Percentiles rank a stretch among this genome's conserved stretches.
Conservation (phyloP, 2,329 filamentous ascomycete species). For the Niveomyces coronatus region DNA sequence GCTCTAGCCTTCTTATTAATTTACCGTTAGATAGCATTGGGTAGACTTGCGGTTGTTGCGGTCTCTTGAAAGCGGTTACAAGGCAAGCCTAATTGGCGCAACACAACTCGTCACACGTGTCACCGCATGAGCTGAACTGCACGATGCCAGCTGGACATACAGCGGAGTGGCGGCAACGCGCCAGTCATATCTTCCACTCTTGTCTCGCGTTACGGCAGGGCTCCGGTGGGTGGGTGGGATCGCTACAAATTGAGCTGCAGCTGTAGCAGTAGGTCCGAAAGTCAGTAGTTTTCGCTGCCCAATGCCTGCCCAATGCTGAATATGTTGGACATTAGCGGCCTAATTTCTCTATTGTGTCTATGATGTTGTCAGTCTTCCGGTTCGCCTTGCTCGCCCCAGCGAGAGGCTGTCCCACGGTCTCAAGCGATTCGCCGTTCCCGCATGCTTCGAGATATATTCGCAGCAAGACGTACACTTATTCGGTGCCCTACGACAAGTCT, state of each 20-base stretch:
- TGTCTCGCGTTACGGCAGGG: background rate
- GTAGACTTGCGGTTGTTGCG: background rate
- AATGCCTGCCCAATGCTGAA: background rate
- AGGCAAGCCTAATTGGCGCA: background rate
- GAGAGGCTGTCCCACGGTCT: background rate
- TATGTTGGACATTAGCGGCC: background rate
- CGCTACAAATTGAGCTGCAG: background rate
- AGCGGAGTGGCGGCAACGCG: background rate
- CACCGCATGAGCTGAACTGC: background rate
- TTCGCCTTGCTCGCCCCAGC: background rate
- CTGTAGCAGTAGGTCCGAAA: background rate
- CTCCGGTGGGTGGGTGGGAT: background rate
- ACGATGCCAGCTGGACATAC: background rate
- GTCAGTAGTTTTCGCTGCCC: background rate
- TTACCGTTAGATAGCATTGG: too few relatives aligned
- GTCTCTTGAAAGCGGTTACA: background rate
- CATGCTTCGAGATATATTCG: background rate
- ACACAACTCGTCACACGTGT: background rate
- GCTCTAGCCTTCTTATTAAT: background rate
- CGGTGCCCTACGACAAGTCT: background rate
- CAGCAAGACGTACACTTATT: background rate
- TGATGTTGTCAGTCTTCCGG: background rate
- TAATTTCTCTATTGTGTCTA: background rate
- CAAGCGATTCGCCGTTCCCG: background rate
- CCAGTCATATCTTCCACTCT: background rate